Conservation (phyloP, 2,329 filamentous ascomycete genomes). For the Ceratocystis destructans region DNA sequence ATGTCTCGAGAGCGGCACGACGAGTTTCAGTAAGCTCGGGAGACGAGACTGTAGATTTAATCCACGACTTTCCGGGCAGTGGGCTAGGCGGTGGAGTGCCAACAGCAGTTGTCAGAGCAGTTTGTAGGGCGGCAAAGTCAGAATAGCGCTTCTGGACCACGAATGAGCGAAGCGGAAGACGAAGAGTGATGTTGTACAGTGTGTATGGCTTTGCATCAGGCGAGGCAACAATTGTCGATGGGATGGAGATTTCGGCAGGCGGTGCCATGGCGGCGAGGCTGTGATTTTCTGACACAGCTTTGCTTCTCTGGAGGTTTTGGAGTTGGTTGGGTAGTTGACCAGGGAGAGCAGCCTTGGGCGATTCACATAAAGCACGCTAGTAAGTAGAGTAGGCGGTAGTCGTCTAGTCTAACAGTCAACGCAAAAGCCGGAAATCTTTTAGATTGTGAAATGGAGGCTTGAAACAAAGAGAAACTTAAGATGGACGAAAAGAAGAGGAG, state of each 20-base stretch:
- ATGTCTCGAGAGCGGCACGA: constrained; percentile 53
- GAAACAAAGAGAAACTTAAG: background rate
- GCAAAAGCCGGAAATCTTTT: background rate
- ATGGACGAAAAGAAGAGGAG: background rate
- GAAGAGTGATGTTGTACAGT: constrained; percentile 63
- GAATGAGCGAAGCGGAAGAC: constrained; percentile 61
- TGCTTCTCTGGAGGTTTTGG: background rate
- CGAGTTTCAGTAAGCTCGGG: constrained; percentile 57
- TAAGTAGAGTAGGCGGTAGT: background rate
- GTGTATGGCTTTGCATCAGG: constrained; percentile 54
- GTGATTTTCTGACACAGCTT: background rate
- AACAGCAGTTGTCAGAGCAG: constrained; percentile 44
- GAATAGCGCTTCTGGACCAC: constrained; percentile 71
- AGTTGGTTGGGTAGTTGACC: background rate
- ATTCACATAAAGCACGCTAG: background rate
- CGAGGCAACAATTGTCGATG: constrained; percentile 45
- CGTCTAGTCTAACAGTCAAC: background rate
- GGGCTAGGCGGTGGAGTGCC: constrained; percentile 51
- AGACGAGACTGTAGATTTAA: constrained; percentile 57
- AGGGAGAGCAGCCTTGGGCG: background rate
- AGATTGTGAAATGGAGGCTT: background rate
- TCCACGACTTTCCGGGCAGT: constrained; percentile 63
- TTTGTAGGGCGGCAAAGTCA: constrained; percentile 58
- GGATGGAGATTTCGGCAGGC: constrained; percentile 53
- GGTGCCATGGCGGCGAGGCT: constrained; percentile 40